These are phyloP conservation scores for Cystofilobasidium bisporidii DNA, from an alignment of 768 basidiomycete species.

Conservation along the genomic window DNA sequence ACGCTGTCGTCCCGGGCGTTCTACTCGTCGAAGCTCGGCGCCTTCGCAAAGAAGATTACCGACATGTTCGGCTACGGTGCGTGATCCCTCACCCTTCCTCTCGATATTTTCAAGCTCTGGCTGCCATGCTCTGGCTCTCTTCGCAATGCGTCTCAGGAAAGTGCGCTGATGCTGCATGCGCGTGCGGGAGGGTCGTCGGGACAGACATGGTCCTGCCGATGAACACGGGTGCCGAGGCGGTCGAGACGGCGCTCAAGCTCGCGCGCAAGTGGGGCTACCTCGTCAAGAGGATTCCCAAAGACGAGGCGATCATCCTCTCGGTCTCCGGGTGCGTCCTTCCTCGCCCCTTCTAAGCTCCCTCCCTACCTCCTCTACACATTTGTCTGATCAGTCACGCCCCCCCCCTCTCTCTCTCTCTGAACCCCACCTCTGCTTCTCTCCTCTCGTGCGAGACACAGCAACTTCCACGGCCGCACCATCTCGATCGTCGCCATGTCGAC, in stretches of 20 bases:
- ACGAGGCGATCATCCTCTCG: slow-evolving; percentile 74
- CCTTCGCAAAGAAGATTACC: slow-evolving; percentile 77
- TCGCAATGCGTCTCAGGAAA: too few species aligned
- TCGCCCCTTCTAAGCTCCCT: too few species aligned
- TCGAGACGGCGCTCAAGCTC: slow-evolving; percentile 92
- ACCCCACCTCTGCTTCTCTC: too few species aligned
- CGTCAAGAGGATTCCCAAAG: slow-evolving; percentile 69
- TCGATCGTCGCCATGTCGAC: slow-evolving; percentile 93
- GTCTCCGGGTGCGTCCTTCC: slow-evolving; percentile 46
- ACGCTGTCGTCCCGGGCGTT: slow-evolving; percentile 94
- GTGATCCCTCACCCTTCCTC: slow-evolving; percentile 2
- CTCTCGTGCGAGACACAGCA: too few species aligned
- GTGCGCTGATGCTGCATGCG: neutral
- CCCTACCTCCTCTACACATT: neutral
- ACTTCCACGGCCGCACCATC: slow-evolving; percentile 91
- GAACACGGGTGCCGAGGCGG: slow-evolving; percentile 98
- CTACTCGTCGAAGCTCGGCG: slow-evolving; percentile 83
- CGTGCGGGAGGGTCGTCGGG: neutral
- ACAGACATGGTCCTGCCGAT: slow-evolving; percentile 83
- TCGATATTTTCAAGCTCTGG: neutral
- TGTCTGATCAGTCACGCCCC: neutral
- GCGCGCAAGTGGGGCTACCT: slow-evolving; percentile 94
- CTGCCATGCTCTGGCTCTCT: too few species aligned
- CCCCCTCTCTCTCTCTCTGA: neutral
- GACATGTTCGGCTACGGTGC: slow-evolving; percentile 67